Evolutionary conservation across 345 rosid genomes (phyloP).

Genomic region (Noccaea bulbosa): DNA sequence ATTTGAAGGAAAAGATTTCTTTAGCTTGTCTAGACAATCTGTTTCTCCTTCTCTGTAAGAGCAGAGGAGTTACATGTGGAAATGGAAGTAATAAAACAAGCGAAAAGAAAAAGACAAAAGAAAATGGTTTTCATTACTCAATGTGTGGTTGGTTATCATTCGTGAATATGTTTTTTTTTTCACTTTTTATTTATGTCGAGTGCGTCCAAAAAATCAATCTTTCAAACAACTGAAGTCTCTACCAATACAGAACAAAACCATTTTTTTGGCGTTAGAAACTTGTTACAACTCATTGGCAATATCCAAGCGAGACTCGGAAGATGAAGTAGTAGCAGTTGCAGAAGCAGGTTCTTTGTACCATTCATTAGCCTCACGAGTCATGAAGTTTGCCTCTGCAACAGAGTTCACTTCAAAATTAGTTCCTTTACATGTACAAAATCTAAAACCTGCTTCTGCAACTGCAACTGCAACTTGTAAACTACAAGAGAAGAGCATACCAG

Average conservation of each 20-base stretch:
- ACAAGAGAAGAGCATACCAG: constrained; percentile 58
- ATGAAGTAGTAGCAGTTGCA: constrained; percentile 38
- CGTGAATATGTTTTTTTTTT: constrained; percentile 17
- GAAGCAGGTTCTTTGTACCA: constrained; percentile 86
- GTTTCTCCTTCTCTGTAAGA: constrained; percentile 79
- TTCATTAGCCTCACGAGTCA: constrained; percentile 70
- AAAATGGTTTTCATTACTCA: constrained; percentile 54
- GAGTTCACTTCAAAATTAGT: constrained; percentile 8
- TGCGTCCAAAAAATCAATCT: constrained; percentile 23
- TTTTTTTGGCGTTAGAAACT: constrained; percentile 20
- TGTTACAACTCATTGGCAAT: constrained; percentile 34
- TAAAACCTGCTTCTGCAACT: too few species aligned
- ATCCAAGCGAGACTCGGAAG: constrained; percentile 43
- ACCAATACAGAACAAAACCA: constrained; percentile 1
- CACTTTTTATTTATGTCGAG: not conserved
- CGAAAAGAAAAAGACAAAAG: constrained; percentile 16
- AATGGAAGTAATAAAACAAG: constrained; percentile 46
- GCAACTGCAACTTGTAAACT: constrained; percentile 1
- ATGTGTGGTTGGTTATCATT: constrained; percentile 44
- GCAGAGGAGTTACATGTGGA: constrained; percentile 41
- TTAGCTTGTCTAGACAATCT: constrained; percentile 85
- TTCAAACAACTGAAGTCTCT: not conserved
- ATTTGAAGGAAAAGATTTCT: constrained; percentile 86
- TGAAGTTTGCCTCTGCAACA: constrained; percentile 80
- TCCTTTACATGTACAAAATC: constrained; percentile 6